Evolutionary conservation across 176 grass and related monocot species (phyloP), one percentile per base, ranked within the genome.

Genomic region (Thalia dealbata): DNA sequence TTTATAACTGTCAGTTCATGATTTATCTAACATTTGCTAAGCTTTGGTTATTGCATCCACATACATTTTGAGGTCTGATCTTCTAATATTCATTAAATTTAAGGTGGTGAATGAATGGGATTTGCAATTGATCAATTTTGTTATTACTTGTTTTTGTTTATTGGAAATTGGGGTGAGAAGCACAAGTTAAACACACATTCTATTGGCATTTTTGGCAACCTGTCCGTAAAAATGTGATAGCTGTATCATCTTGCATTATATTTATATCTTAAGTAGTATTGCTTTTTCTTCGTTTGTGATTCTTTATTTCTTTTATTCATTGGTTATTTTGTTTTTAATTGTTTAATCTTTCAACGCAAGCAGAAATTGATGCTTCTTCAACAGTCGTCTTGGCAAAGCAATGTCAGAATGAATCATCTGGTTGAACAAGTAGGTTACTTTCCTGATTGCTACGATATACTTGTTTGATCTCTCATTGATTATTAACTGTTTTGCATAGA

Each of bases 381-480:
- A 80, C 90, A 92, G 81, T 82, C 86, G 58, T 92, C 83, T 56
- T 92, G 86, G 90, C 90, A 89, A 89, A 92, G 89, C 71, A 89
- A 78, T 80, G 79, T 86, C 76, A 86, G 86, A 81, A 92, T 92
- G 90, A 82, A 81, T 79, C 81, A 81, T 73, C 77, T 92, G 29
- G 76, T 92, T 80, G 90, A 92, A 75, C 86, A 92, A 81, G 90
- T 81, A 73, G 74, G 76, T 65, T 50, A 16, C 12, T 56, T 81
- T 50, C 75, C 72, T 25, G 30, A 19, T 84, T 76, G 67, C 23
- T 52, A 41, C 42, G 32, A n/a, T 38, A 51, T 51, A 14, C 14
- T 67, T 78, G 43, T 55, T 82, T 80, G 3, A 7, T 69, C 67
- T 51, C 16, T 68, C 73, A 45, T 13, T 10, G 71, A 13, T 66